Percentiles rank a stretch among this genome's conserved stretches.
phyloP scores from a whole-genome alignment of 495 filamentous ascomycete genomes.

The Penicillium mononematosum region DNA sequence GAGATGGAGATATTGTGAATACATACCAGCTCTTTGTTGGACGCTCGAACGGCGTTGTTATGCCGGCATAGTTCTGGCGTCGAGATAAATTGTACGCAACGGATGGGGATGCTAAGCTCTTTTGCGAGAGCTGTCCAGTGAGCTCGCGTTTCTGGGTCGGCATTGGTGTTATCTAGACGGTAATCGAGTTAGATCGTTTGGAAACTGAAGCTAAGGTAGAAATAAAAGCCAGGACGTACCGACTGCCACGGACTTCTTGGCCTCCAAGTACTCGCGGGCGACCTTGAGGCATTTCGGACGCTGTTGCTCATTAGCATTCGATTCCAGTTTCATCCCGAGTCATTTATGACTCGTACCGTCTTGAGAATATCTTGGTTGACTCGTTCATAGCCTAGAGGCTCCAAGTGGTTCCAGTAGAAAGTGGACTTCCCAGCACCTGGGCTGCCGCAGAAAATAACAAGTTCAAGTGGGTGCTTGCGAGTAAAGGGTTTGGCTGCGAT shows the following conservation, averaged over 20 bases:
- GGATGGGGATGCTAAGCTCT: slow-evolving; percentile 69
- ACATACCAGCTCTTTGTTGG: slow-evolving; percentile 53
- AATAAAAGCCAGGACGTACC: slow-evolving; percentile 54
- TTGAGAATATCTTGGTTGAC: slow-evolving; percentile 93
- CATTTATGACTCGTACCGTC: slow-evolving; percentile 51
- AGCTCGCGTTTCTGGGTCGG: slow-evolving; percentile 68
- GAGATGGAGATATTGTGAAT: slow-evolving; percentile 2
- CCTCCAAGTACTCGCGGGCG: slow-evolving; percentile 60
- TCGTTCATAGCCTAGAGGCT: slow-evolving; percentile 78
- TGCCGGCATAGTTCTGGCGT: slow-evolving; percentile 73
- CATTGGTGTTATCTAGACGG: slow-evolving; percentile 83
- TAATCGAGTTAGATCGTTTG: slow-evolving; percentile 7
- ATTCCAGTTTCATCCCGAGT: neutral
- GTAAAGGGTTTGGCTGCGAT: slow-evolving; percentile 43
- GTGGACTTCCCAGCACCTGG: slow-evolving; percentile 90
- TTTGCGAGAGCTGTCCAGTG: slow-evolving; percentile 74
- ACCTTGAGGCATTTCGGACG: slow-evolving; percentile 82
- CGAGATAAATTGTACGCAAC: slow-evolving; percentile 83
- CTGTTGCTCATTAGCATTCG: slow-evolving; percentile 32
- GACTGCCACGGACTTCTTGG: slow-evolving; percentile 67
- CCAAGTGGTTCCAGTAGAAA: slow-evolving; percentile 76
- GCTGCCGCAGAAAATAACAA: slow-evolving; percentile 83
- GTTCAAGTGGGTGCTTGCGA: slow-evolving; percentile 64
- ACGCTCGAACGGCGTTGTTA: slow-evolving; percentile 80
- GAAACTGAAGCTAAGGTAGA: neutral